Conservation (phyloP, 1,284 basidiomycete genomes). For the Cutaneotrichosporon cavernicola region DNA sequence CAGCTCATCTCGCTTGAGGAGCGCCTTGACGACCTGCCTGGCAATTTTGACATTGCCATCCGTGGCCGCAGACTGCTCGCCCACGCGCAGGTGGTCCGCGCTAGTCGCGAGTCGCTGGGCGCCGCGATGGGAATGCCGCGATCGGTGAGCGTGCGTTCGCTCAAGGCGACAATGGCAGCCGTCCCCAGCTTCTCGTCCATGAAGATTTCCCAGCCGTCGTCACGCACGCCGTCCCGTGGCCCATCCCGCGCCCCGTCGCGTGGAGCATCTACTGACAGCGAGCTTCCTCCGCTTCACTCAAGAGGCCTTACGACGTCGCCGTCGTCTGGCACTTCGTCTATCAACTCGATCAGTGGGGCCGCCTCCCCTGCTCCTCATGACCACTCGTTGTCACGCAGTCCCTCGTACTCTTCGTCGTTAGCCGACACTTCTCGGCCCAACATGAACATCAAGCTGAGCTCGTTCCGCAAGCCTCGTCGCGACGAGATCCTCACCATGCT, state of each 20-base stretch:
- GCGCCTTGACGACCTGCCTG: constrained; percentile 63
- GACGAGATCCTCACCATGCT: constrained; percentile 58
- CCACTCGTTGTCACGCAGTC: constrained; percentile 12
- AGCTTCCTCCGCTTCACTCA: not conserved
- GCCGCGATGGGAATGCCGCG: constrained; percentile 21
- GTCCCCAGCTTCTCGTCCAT: constrained; percentile 9
- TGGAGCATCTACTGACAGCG: constrained; percentile 5
- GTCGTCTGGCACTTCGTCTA: constrained; percentile 15
- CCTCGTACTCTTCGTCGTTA: constrained; percentile 25
- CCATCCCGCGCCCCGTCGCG: constrained; percentile 1
- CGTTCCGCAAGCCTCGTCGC: constrained; percentile 25
- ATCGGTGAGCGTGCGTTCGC: constrained; percentile 29
- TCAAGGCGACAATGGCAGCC: constrained; percentile 28
- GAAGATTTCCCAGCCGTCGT: not conserved
- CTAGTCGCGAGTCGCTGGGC: constrained; percentile 21
- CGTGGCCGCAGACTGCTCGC: constrained; percentile 71
- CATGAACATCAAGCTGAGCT: constrained; percentile 17
- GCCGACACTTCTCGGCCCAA: constrained; percentile 20
- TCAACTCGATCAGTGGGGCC: constrained; percentile 7
- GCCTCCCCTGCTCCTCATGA: constrained; percentile 8
- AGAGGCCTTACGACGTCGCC: constrained; percentile 25
- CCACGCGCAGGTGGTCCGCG: constrained; percentile 61
- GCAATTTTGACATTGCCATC: constrained; percentile 60
- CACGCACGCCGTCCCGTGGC: not conserved
- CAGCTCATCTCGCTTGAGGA: constrained; percentile 63